Evolutionary conservation across 192 early-diverging fungal species (phyloP), one percentile per base, ranked within the genome.

Genomic region (Obelidium mucronatum): DNA sequence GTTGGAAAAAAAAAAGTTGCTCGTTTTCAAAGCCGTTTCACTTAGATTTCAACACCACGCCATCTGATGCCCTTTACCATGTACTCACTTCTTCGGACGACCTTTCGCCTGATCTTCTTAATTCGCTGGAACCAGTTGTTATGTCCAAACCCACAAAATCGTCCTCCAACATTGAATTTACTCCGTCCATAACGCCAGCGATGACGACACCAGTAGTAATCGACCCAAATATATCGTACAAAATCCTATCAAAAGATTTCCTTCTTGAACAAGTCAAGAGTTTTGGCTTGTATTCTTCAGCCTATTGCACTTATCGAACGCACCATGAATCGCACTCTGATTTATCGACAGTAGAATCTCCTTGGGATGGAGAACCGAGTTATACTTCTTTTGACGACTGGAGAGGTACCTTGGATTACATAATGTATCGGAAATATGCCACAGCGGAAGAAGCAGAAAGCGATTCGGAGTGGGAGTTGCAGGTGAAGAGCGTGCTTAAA

Each of bases 381-480:
- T 85, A 59, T 68, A 85, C 84, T 0, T 65, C 40, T 35, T 78
- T 65, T 55, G 56, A 70, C 35, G 42, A 22, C 11, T 85, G 78
- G 79, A 78, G 74, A 59, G 84, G 84, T 0, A 83, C 81, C 4
- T 52, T 85, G 40, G 84, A 85, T 56, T 85, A 85, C 35, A 77
- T 85, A 28, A 63, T 56, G 71, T 8, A 11, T 19, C 15, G 58
- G 11, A 31, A 61, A 28, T 28, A 28, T n/a, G 35, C 19, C 24
- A 19, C 65, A 11, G 31, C 15, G 15, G 67, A 22, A 2, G 22
- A 55, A 22, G 78, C 22, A 22, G 19, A 24, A 58, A 36, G 44
- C 53, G 56, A 78, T 8, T 31, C 4, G 15, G 22, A 3, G 3
- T n/a, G 70, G 39, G 24, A 37, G 26, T 15, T 74, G 31, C 2